Evolutionary conservation across 176 grass and related monocot species (phyloP), one percentile per base, ranked within the genome.

Genomic region (Luzula sylvatica): DNA sequence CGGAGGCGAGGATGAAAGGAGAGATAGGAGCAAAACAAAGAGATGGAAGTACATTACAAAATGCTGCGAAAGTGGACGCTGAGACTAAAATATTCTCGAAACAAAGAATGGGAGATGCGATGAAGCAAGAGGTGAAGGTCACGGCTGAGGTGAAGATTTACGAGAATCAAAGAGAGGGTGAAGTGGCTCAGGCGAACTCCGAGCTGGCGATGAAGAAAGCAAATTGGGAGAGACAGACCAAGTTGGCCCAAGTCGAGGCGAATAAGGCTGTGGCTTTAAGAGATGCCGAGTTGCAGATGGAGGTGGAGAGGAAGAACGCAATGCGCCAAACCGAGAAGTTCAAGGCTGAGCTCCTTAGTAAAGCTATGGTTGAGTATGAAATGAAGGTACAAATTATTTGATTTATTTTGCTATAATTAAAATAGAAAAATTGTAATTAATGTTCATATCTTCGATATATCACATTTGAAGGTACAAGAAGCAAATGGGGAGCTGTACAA

Each of bases 151-250:
- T 81, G 4, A 81, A 72, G 70, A 50, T 93, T 9, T 93, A 60
- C 56, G 69, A 85, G 73, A 88, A 81, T 39, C 26, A 81, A 49
- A 63, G 77, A 51, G 77, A 78, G 73, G 81, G 76, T 1, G 87
- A 86, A 77, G 81, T 86, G 18, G 81, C 87, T 15, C 73, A 63
- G 39, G 77, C 82, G 1, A 78, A 93, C 13, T 42, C 77, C 0
- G 74, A 75, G 50, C 69, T 88, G 5, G 77, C 80, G 0, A 85
- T 69, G 67, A 85, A 78, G 83, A 95, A 88, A 70, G 90, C 83
- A 1, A 78, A 56, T 8, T 95, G 83, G 83, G 56, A 75, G 11
- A 51, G 25, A 15, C 52, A 73, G 43, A 48, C 90, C 0, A 57
- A 32, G 46, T 63, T 88, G 67, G 80, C 90, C 0, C 54, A 95